Base-by-base conservation (phyloP, 352 stramenopile species). In the Halophytophthora polymorphica region DNA sequence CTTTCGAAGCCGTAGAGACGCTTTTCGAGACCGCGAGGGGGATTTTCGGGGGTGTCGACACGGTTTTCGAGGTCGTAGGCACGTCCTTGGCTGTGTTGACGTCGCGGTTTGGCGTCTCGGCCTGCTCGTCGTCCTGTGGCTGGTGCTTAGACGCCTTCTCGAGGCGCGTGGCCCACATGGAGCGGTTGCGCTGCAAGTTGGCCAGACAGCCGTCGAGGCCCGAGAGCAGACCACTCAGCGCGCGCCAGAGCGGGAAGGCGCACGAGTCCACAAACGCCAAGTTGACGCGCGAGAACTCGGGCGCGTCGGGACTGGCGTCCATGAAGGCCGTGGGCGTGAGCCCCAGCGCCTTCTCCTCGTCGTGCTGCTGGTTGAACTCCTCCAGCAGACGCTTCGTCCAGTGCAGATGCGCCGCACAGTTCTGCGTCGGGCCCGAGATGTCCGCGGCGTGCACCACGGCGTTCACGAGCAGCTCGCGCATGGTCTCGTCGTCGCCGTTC, bases 291-390 rank as follows among this genome's bases (percentile, higher is more conserved):
- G 77, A 70, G 39, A 87, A 72, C 50, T 87, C 80, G 1, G 75
- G 57, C 13, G 79, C 86, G 40, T 69, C 58, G 1, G 86, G 71
- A 36, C 69, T 57, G 8, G 61, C 78, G 48, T 76, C 78, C 85
- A 96, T 95, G 63, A 90, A 93, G n/a, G 80, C 64, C 18, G 79
- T 87, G 19, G 76, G 69, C 13, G 64, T 49, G 22, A 96, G 67
- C 1, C 83, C 83, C 6, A 86, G 49, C 46, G 73, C 73, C 5
- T 74, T 46, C 52, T 96, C 86, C 25, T 92, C 80, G 3, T 69
- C 53, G 56, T 88, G 86, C 50, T 96, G 86, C 40, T 81, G 66
- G 44, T 90, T 90, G 60, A 96, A 96, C 57, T 96, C 86, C 2
- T 86, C 51, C 11, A 85, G 66, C 15, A 96, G 50, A 31, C 75